Base-by-base conservation (phyloP, 805 yeast genomes). In the Kodamaea kakaduensis region DNA sequence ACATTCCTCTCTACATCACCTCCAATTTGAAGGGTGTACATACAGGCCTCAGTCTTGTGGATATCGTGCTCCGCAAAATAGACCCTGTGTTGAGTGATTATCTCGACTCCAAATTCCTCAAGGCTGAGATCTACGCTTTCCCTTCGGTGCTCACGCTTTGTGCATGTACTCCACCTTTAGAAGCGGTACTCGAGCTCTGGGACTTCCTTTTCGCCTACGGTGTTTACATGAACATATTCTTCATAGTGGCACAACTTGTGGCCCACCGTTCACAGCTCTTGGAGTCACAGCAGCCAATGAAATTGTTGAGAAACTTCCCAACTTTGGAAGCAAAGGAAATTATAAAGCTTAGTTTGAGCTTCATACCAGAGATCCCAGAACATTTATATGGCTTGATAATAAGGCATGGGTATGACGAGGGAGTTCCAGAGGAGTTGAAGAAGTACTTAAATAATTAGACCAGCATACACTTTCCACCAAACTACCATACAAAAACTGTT, bases 151-250 rank as follows among this genome's bases (percentile, higher is more conserved):
- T 89, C 44, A 88, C 97, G 0, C 62, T 89, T 31, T 78, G 89
- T 37, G 90, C 96, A 2, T 85, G 95, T 48, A 86, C 94, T 5
- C 95, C 94, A 7, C 89, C 96, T 0, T 63, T 89, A 29, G 61
- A 66, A 20, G 86, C 88, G 43, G 84, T 84, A 1, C 59, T 88
- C 24, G 74, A 78, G 39, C 66, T 88, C 12, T 88, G 97, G 97
- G 97, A 88, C 55, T 84, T 88, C 45, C 60, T 87, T 47, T 83
- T 88, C 58, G 95, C 96, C 3, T 88, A 85, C 50, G 97, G 97
- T 0, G 77, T 84, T 13, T 96, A 89, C 51, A 72, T 87, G 79
- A 88, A 89, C 58, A 73, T 89, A 18, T 64, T 89, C 24, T 83
- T 87, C 46, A 77, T 88, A 3, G 85, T 87, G 6, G 90, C 96